Base-by-base conservation (phyloP, 495 filamentous ascomycete species). In the Xylaria cubensis region DNA sequence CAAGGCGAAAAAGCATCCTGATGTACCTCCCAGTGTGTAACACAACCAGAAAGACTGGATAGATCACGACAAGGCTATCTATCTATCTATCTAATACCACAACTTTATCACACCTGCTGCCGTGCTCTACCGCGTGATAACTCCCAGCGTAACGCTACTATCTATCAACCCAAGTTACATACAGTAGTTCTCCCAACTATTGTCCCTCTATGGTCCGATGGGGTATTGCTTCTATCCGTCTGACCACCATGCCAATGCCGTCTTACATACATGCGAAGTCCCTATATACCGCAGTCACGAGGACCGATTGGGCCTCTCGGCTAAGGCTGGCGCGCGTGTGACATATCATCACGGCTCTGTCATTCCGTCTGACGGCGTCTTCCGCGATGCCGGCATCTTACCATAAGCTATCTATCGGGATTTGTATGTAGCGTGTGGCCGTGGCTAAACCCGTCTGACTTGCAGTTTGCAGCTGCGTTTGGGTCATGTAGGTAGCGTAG, bases 191-290 rank as follows among this genome's bases (percentile, higher is more conserved):
- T 42, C 24, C 4, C 59, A 39, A 39, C 17, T 39, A 56, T 21
- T 15, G 32, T 13, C 24, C 42, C 9, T 46, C 26, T 36, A 17
- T 12, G 4, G 39, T 19, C 42, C 62, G 48, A 64, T 64, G 9
- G 36, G 17, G 44, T 4, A 7, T 4, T 1, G 39, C 46, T 53
- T 12, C 42, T 5, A 29, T 0, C 44, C 48, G 48, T 67, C 65
- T 67, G 64, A 67, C 64, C 64, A 67, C 65, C 26, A 29, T 29
- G 26, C 26, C 26, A 29, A 51, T 29, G 9, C 10, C 64, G n/a
- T 67, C 65, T 26, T 56, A 55, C 65, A 19, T 51, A 67, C 32
- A 42, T 42, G 12, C 39, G 39, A 42, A 42, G 39, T 42, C 39
- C 2, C 9, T 42, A 9, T 13, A 2, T 42, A 42, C 39, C 13